Evolutionary conservation across 139 green algal genomes (phyloP).

Genomic region (Monoraphidium neglectum): DNA sequence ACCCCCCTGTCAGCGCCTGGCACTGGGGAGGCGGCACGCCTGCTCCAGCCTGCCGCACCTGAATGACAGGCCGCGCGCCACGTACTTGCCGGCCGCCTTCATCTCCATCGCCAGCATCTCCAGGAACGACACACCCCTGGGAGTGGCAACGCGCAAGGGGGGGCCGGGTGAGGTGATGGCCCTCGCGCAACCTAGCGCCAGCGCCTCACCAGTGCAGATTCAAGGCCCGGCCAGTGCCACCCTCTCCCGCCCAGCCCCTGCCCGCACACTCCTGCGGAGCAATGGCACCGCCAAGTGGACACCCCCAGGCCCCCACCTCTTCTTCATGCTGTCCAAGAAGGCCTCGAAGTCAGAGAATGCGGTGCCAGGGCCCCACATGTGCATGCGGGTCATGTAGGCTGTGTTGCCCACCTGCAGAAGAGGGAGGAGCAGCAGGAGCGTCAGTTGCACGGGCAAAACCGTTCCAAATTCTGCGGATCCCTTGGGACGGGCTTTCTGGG

Average conservation of each 20-base stretch:
- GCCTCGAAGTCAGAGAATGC: conserved; percentile 42
- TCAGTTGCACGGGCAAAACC: too few relatives aligned
- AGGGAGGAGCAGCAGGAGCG: too few relatives aligned
- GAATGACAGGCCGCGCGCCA: conserved; percentile 81
- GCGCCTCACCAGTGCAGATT: too few relatives aligned
- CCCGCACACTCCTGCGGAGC: neutral
- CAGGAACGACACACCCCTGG: conserved; percentile 55
- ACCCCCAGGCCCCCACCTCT: conserved; percentile 29
- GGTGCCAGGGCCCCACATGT: conserved; percentile 71
- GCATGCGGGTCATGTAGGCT: conserved; percentile 82
- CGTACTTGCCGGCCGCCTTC: conserved; percentile 80
- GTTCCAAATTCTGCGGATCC: too few relatives aligned
- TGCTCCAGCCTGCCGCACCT: conserved; percentile 31
- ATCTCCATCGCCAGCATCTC: conserved; percentile 79
- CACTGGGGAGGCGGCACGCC: too few relatives aligned
- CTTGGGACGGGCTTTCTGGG: too few relatives aligned
- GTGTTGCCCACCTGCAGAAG: conserved; percentile 76
- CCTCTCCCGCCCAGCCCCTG: too few relatives aligned
- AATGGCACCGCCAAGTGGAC: neutral
- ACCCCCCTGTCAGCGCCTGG: too few relatives aligned
- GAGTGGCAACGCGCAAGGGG: neutral
- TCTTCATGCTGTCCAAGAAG: conserved; percentile 81
- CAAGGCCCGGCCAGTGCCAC: too few relatives aligned
- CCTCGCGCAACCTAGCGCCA: too few relatives aligned
- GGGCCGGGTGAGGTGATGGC: neutral